A percentile compares a stretch with the other conserved stretches of the same genome.
Conservation (phyloP, 192 early-diverging fungal genomes). For the Linderina pennispora region DNA sequence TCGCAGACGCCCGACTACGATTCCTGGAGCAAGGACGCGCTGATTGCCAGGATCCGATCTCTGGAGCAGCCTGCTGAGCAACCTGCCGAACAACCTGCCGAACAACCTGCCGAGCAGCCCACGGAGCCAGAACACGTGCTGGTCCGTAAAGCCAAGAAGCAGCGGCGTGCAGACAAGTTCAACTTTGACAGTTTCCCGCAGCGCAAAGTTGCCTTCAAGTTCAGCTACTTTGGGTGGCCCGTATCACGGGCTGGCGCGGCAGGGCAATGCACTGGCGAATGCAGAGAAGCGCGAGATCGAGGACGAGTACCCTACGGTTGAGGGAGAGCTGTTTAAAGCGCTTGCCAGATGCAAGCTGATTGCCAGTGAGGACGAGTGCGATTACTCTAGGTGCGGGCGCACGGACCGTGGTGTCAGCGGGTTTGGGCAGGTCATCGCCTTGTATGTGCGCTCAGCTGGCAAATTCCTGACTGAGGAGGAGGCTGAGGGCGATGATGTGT, state of each 20-base stretch:
- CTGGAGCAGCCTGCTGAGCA: conserved; percentile 25
- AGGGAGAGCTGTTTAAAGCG: conserved; percentile 81
- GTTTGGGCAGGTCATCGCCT: conserved; percentile 81
- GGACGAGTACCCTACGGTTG: conserved; percentile 61
- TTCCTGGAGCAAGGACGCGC: conserved; percentile 49
- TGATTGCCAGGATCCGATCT: conserved; percentile 44
- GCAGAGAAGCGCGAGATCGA: conserved; percentile 38
- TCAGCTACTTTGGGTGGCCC: conserved; percentile 91
- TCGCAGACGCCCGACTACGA: conserved; percentile 33
- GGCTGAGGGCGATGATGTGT: conserved; percentile 19
- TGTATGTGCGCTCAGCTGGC: conserved; percentile 66
- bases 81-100: conserved; percentile 9
- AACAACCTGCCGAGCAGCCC: conserved; percentile 3
- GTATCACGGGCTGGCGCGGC: conserved; percentile 80
- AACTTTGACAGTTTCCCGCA: conserved; percentile 72
- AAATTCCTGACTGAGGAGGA: conserved; percentile 32
- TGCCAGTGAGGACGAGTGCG: conserved; percentile 55
- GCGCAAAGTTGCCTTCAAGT: conserved; percentile 76
- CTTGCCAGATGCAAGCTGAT: conserved; percentile 74
- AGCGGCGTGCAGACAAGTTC: conserved; percentile 49
- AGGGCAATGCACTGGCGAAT: conserved; percentile 47
- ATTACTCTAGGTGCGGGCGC: conserved; percentile 78
- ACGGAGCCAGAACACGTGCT: conserved; percentile 8
- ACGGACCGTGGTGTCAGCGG: conserved; percentile 88
- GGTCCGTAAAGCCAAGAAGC: conserved; percentile 31